Base-by-base conservation (phyloP, 495 filamentous ascomycete genomes). In the Hypoxylon rickii region DNA sequence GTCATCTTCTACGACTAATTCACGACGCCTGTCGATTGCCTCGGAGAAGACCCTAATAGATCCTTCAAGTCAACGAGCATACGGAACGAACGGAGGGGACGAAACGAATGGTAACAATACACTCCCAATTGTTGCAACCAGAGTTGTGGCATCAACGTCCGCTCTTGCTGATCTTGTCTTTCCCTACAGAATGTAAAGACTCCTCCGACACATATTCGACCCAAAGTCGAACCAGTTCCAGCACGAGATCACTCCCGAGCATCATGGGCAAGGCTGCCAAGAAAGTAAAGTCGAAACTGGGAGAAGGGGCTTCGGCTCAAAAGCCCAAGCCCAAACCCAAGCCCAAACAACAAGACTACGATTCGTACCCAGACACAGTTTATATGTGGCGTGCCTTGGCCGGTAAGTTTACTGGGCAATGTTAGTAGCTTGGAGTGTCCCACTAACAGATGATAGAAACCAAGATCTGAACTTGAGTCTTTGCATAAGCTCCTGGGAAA, bases 21-120 rank as follows among this genome's bases (percentile, higher is more conserved):
- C 1, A 18, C 37, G 53, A 19, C 48, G 59, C 6, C 38, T 26
- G 8, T 63, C 59, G 10, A 50, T 32, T 20, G 33, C 38, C 12
- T 63, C 59, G 12, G 59, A 58, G 13, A 63, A 20, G 21, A 63
- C 59, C 21, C 13, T 63, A 17, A 53, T 63, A 15, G 53, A 46
- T 8, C 21, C 32, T 1, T 16, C 38, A 26, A 33, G 5, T 15
- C 38, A 5, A 19, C n/a, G 2, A 12, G 45, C 21, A 10, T 6
- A 2, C 31, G 17, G 1, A 19, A 47, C 11, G 26, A 18, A 45
- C 39, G 20, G 20, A 52, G 19, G 40, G 41, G 42, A 36, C 2
- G 18, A 17, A 6, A 44, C 13, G 7, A 5, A 34, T 18, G 44
- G 59, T 63, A 18, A 34, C n/a, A n/a, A n/a, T n/a, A n/a, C n/a